These are phyloP conservation scores for Cetradonia linearis DNA, from an alignment of 495 filamentous ascomycete species.

Conservation along the genomic window DNA sequence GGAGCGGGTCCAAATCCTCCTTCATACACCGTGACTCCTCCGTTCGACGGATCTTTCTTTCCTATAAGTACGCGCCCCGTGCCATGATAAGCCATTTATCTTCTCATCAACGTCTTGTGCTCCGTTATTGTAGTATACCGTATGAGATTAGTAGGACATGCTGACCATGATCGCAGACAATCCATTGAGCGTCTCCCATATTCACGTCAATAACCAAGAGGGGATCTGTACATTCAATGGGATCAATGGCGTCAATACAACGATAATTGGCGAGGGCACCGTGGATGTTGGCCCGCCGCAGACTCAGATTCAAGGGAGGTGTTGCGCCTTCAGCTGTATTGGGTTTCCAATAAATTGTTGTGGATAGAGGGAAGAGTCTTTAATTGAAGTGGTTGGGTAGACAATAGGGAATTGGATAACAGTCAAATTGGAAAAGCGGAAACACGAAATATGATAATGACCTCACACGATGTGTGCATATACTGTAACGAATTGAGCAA, in stretches of 20 bases:
- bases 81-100: not conserved
- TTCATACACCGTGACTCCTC: not conserved
- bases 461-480: not conserved
- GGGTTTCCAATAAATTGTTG: constrained; percentile 11
- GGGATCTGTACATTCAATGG: constrained; percentile 9
- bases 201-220: not conserved
- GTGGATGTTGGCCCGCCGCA: constrained; percentile 16
- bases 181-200: constrained; percentile 15
- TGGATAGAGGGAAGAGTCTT: not conserved
- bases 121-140: not conserved
- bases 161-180: constrained; percentile 1
- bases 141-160: not conserved
- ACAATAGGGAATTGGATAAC: not conserved
- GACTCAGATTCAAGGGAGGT: not conserved
- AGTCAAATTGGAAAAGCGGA: not conserved
- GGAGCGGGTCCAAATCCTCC: constrained; percentile 2
- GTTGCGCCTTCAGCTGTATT: constrained; percentile 9
- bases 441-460: not conserved
- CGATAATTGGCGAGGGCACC: not conserved
- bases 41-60: not conserved
- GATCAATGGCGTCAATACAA: not conserved
- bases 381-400: not conserved
- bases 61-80: not conserved
- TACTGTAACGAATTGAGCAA: not conserved
- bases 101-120: not conserved